Percentiles rank a stretch among this genome's conserved stretches.
phyloP scores from a whole-genome alignment of 2,329 filamentous ascomycete genomes.

The Hypoxylon rubiginosum region DNA sequence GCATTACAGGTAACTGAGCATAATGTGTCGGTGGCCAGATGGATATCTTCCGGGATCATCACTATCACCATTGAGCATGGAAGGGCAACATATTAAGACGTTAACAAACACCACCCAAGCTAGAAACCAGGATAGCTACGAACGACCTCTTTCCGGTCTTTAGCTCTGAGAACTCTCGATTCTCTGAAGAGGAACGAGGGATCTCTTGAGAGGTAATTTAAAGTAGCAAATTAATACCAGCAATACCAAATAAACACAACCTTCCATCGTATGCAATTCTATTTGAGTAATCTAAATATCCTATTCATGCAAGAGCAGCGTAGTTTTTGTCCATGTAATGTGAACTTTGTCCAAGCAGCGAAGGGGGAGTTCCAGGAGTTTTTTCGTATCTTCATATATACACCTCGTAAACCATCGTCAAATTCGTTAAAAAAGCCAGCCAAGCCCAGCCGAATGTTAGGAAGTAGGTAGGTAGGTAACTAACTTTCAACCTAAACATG shows the following conservation, averaged over 20 bases:
- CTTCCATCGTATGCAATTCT: constrained; percentile 16
- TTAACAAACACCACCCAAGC: not conserved
- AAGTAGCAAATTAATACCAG: not conserved
- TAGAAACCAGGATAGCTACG: not conserved
- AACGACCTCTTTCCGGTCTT: not conserved
- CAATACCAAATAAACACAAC: not conserved
- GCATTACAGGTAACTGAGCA: not conserved
- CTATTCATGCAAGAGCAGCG: constrained; percentile 2
- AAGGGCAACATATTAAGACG: not conserved
- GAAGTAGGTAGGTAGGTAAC: too few relatives aligned
- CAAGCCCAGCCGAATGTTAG: not conserved
- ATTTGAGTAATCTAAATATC: constrained; percentile 19
- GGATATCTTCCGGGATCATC: not conserved
- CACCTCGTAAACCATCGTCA: constrained; percentile 30
- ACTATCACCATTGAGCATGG: not conserved
- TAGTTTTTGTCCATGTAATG: constrained; percentile 16
- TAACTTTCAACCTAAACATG: not conserved
- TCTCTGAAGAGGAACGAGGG: not conserved
- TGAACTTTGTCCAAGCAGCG: constrained; percentile 17
- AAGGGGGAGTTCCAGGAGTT: constrained; percentile 3
- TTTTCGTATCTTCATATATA: constrained; percentile 27
- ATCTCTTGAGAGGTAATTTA: not conserved
- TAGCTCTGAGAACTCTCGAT: not conserved
- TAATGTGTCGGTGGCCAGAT: not conserved
- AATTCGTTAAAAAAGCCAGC: constrained; percentile 21